Conservation (phyloP, 2,329 filamentous ascomycete species). For the Aureobasidium melanogenum region DNA sequence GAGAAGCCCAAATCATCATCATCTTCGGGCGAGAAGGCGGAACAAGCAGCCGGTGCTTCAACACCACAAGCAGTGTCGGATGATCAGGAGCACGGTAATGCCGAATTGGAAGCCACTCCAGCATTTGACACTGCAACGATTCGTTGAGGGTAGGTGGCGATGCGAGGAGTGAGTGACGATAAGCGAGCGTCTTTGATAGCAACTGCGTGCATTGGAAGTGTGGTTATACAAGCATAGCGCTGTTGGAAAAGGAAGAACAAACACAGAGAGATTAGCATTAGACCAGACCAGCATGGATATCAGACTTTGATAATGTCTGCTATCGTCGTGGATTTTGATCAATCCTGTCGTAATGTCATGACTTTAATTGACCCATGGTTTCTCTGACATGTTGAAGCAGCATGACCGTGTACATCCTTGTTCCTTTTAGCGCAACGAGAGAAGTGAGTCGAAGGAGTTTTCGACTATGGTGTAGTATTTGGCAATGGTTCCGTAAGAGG, state of each 20-base stretch:
- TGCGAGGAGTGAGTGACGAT: not conserved
- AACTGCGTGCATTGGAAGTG: not conserved
- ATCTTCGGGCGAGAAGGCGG: not conserved
- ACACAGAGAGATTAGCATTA: not conserved
- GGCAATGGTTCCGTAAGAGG: not conserved
- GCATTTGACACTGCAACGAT: slow-evolving; percentile 12
- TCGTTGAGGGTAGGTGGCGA: not conserved
- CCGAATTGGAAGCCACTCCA: slow-evolving; percentile 5
- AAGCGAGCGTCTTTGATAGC: not conserved
- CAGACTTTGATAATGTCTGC: not conserved
- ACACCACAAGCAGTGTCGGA: not conserved
- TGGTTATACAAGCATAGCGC: not conserved
- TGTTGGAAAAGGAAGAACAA: not conserved
- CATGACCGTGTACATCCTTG: not conserved
- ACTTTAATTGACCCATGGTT: not conserved
- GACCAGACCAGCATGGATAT: not conserved
- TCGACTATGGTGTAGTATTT: not conserved
- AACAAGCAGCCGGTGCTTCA: slow-evolving; percentile 1
- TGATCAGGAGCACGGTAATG: not conserved
- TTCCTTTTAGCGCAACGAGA: not conserved
- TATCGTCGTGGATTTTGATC: not conserved
- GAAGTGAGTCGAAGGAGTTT: not conserved
- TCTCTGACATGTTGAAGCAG: not conserved
- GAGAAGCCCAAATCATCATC: not conserved
- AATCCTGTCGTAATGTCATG: not conserved